Percentiles rank a stretch among this genome's conserved stretches.
Evolutionary conservation across 2,329 filamentous ascomycete genomes (phyloP).

Genomic region (Rutstroemia sp.): DNA sequence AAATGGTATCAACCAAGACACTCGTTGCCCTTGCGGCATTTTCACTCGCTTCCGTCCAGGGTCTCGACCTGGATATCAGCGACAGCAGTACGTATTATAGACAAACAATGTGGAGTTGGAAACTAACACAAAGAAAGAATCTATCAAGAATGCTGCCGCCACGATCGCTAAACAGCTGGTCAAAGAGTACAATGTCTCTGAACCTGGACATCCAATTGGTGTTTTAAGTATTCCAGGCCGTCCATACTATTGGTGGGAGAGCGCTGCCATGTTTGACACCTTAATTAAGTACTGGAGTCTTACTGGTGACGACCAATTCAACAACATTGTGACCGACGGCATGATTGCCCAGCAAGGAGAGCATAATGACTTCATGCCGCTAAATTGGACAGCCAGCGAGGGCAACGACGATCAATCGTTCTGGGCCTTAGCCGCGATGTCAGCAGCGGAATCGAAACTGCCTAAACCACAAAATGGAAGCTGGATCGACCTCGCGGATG

Average conservation of each 20-base stretch:
- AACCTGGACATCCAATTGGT: slow-evolving; percentile 13
- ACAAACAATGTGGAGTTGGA: background rate
- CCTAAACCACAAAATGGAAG: slow-evolving; percentile 46
- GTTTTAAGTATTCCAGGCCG: slow-evolving; percentile 4
- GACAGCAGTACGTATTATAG: slow-evolving; percentile 9
- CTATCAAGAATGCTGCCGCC: slow-evolving; percentile 18
- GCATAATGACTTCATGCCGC: slow-evolving; percentile 52
- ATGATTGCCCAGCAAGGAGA: slow-evolving; percentile 53
- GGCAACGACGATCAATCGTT: slow-evolving; percentile 68
- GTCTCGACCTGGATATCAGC: slow-evolving; percentile 12
- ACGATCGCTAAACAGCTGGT: slow-evolving; percentile 16
- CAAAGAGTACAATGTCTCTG: slow-evolving; percentile 17
- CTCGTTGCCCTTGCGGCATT: slow-evolving; percentile 16
- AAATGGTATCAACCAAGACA: slow-evolving; percentile 11
- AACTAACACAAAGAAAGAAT: slow-evolving; percentile 12
- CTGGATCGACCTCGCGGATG: slow-evolving; percentile 44
- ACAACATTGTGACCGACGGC: slow-evolving; percentile 47
- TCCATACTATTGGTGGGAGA: slow-evolving; percentile 57
- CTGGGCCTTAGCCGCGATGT: slow-evolving; percentile 62
- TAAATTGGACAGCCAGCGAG: slow-evolving; percentile 49
- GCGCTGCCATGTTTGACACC: slow-evolving; percentile 60
- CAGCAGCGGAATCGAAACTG: slow-evolving; percentile 58
- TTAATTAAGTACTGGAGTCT: slow-evolving; percentile 58
- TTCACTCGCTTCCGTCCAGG: slow-evolving; percentile 9
- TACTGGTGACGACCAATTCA: slow-evolving; percentile 58